phyloP scores from a whole-genome alignment of 106 monocot species.

The Triglochin maritima region DNA sequence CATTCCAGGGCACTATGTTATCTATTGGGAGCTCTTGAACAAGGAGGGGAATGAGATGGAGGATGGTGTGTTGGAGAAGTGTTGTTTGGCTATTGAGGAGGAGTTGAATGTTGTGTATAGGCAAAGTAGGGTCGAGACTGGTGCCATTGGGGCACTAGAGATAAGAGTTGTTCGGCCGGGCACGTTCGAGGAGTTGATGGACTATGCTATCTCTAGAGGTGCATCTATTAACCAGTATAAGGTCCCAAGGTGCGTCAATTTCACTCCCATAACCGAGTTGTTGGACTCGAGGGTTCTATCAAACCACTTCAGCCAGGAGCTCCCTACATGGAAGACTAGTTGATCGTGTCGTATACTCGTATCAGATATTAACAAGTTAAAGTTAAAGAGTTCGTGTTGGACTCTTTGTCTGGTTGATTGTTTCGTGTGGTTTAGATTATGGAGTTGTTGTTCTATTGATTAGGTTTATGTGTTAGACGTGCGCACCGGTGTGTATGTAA shows the following conservation, averaged over 20 bases:
- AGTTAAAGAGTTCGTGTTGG: too few species aligned
- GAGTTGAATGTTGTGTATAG: conserved; percentile 65
- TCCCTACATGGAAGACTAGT: conserved; percentile 35
- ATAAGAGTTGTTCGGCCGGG: conserved; percentile 65
- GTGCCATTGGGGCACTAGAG: conserved; percentile 79
- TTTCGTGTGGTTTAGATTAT: too few species aligned
- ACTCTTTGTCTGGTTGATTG: too few species aligned
- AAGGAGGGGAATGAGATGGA: conserved; percentile 1
- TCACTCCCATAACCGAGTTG: conserved; percentile 61
- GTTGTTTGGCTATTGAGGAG: conserved; percentile 73
- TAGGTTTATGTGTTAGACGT: too few species aligned
- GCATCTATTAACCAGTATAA: conserved; percentile 97
- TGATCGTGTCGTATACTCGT: too few species aligned
- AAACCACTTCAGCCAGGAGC: conserved; percentile 39
- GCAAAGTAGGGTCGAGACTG: conserved; percentile 66
- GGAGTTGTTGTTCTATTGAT: too few species aligned
- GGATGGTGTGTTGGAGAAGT: conserved; percentile 31
- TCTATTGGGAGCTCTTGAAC: conserved; percentile 61
- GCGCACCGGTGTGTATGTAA: too few species aligned
- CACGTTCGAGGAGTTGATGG: conserved; percentile 89
- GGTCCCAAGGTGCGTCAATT: conserved; percentile 65
- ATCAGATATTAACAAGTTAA: too few species aligned
- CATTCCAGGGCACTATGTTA: conserved; percentile 64
- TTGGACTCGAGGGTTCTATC: conserved; percentile 54
- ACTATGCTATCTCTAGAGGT: conserved; percentile 66